Percentiles rank a stretch among this genome's conserved stretches.
Evolutionary conservation across 2,329 filamentous ascomycete genomes (phyloP).

Genomic region (Nannizzia gypsea): DNA sequence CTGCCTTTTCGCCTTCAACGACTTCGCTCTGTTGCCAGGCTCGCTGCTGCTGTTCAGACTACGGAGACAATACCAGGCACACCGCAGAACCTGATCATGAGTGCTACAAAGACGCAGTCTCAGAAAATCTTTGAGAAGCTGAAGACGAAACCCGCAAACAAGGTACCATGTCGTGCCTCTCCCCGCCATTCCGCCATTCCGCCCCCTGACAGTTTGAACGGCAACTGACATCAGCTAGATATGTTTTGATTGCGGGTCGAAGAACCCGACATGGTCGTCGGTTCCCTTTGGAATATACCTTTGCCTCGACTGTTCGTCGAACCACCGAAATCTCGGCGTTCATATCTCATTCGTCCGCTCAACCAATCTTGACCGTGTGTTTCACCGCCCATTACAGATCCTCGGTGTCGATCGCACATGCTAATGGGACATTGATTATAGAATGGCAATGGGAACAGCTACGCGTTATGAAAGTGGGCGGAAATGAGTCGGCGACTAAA

Average conservation of each 20-base stretch:
- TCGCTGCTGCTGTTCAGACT: not conserved
- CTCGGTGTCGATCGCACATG: not conserved
- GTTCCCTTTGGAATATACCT: conserved; percentile 96
- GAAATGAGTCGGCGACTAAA: conserved; percentile 95
- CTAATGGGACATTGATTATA: conserved; percentile 27
- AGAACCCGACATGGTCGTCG: conserved; percentile 97
- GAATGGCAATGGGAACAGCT: conserved; percentile 99
- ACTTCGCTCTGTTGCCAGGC: not conserved
- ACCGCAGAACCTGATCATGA: conserved; percentile 34
- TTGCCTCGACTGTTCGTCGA: conserved; percentile 92
- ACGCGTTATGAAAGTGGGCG: conserved; percentile 93
- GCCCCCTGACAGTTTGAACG: not conserved
- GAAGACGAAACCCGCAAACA: conserved; percentile 88
- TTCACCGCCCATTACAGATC: conserved; percentile 12
- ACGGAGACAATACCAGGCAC: not conserved
- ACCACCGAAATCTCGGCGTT: conserved; percentile 93
- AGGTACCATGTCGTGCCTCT: conserved; percentile 46
- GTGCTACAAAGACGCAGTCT: conserved; percentile 85
- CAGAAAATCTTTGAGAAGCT: conserved; percentile 96
- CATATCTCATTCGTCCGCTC: conserved; percentile 99
- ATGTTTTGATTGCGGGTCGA: conserved; percentile 96
- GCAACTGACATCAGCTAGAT: conserved; percentile 43
- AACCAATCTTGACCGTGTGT: conserved; percentile 93
- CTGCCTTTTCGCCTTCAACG: not conserved
- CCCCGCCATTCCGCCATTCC: conserved; percentile 16